Base-by-base conservation (phyloP, 345 rosid genomes). In the Eucalyptus microcorys region DNA sequence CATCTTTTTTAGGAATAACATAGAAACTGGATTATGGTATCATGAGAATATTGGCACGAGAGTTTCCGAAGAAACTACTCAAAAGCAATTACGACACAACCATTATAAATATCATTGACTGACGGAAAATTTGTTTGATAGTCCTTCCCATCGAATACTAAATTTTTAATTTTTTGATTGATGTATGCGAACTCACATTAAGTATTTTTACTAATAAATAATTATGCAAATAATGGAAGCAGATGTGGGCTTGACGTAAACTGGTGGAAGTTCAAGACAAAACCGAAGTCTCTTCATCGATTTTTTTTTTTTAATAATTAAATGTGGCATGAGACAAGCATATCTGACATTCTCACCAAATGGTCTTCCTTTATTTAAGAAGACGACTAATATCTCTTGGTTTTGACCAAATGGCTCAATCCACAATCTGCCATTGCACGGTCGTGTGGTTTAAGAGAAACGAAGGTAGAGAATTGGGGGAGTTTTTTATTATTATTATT, bases 41-140 rank as follows among this genome's bases (percentile, higher is more conserved):
- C 13, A 4, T 22, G 61, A 10, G 61, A 55, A 17, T 12, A 55
- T 24, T 22, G 30, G 13, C 27, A 10, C 13, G 2, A 55, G 30
- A 55, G 14, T 55, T 55, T 55, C 3, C 0, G 3, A 55, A 55
- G 30, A 13, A 55, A 55, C 1, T 24, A 1, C 1, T 55, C 30
- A 24, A 55, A 24, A 55, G 61, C 6, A 4, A 55, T 55, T 55
- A 55, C 0, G 6, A 24, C 61, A 55, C 61, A 55, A 55, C 61
- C 30, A 24, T 55, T 57, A 57, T 26, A 57, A 57, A 57, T 27
- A 52, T 57, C 64, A 9, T 26, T 57, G 64, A 10, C 3, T 6
- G 1, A 26, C 7, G 14, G 14, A 10, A 11, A 57, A 57, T 24
- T 57, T 57, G 1, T 57, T 57, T 26, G n/a, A 10, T 11, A 57